Evolutionary conservation across 2,329 filamentous ascomycete species (phyloP), one percentile per base, ranked within the genome.

Genomic region (Trichophyton equinum): DNA sequence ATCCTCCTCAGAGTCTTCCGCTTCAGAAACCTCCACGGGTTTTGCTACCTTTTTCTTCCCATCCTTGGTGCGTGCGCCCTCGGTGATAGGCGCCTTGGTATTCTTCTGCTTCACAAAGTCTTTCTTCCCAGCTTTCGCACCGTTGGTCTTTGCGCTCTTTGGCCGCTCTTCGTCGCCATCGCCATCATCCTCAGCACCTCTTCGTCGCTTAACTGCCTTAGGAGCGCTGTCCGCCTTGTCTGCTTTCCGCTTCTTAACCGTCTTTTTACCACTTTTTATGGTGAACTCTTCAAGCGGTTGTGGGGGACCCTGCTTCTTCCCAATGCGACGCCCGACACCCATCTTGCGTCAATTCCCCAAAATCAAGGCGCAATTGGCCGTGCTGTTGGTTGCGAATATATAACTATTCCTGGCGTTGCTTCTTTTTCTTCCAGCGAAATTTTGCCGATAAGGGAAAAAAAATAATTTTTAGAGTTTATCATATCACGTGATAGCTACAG

Each of bases 281-380:
- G 75, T 77, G 20, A 75, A 78, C 67, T 96, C 89, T 66, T 94
- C 89, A 66, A 96, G 82, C 65, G 87, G 81, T 70, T 87, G 83
- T 60, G 94, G 94, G 65, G 87, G 81, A 61, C 91, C 92, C 82
- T 97, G 94, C 78, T 96, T 96, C 75, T 91, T 89, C n/a, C 51
- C 51, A 86, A 96, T 95, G 69, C 91, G 89, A 73, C 91, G 88
- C 74, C 91, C 89, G 64, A 85, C 83, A 79, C 90, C 91, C 91
- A 96, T 96, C 70, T 73, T 84, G 60, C 49, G 64, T n/a, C 42
- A 49, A 36, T 27, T 33, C 20, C 13, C 33, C 42, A n/a, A 36
- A 38, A 40, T 57, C 18, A 40, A 44, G 33, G 11, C 13, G 5
- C 33, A 42, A 57, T 57, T 44, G 33, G 55, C 9, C 13, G 13